These are phyloP conservation scores for Lachancea fermentati DNA, from an alignment of 805 yeast species.

Conservation along the genomic window DNA sequence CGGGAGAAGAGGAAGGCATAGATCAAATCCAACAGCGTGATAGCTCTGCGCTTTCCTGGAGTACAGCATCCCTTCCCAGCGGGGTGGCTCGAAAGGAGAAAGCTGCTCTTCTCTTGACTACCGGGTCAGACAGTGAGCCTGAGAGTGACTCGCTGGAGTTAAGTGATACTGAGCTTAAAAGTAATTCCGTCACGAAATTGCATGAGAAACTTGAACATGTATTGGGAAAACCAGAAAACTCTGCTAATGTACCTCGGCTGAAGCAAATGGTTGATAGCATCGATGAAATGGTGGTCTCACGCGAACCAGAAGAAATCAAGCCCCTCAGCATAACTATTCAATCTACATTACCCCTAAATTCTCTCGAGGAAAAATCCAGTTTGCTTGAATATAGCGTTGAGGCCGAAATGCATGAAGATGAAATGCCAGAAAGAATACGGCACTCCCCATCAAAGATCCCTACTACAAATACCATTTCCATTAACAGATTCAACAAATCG, in stretches of 20 bases:
- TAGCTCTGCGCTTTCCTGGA: too few relatives aligned
- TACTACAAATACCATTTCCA: constrained; percentile 20
- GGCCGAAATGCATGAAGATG: constrained; percentile 9
- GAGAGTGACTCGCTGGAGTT: constrained; percentile 9
- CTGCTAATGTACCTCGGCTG: constrained; percentile 12
- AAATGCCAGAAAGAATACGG: constrained; percentile 4
- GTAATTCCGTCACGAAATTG: constrained; percentile 14
- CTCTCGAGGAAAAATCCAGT: constrained; percentile 2
- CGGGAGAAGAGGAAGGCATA: constrained; percentile 7
- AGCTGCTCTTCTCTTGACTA: neutral
- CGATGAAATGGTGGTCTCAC: constrained; percentile 1
- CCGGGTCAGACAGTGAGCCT: constrained; percentile 6
- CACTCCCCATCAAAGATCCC: constrained; percentile 27
- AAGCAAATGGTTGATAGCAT: constrained; percentile 16
- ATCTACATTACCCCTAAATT: constrained; percentile 21
- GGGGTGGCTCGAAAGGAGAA: neutral
- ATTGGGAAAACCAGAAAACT: constrained; percentile 8
- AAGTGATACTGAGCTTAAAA: constrained; percentile 12
- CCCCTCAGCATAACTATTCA: constrained; percentile 16
- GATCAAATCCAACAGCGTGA: too few relatives aligned
- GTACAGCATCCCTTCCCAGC: neutral
- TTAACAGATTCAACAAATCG: constrained; percentile 17
- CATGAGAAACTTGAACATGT: constrained; percentile 14
- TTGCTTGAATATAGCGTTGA: constrained; percentile 11
- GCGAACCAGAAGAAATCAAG: constrained; percentile 1